Evolutionary conservation across 345 rosid genomes (phyloP), one percentile per base, ranked within the genome.

Genomic region (Sisymbrium irio): DNA sequence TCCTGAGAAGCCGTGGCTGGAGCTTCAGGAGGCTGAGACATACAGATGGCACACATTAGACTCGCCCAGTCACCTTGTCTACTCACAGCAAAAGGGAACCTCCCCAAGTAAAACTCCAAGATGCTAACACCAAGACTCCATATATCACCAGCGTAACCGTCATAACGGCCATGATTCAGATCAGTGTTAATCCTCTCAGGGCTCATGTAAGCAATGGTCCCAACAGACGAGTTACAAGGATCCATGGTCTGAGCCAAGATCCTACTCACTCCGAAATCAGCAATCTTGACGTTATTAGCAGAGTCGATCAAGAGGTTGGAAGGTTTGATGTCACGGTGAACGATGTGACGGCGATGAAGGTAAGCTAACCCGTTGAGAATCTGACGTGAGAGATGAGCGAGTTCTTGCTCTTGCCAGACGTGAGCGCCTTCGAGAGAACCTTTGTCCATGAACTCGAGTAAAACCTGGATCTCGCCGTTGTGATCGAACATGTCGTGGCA

Each of bases 111-210:
- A 30, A 95, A 92, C 77, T 95, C 98, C 65, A 95, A 71, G 25
- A 95, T 84, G 65, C 96, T 88, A 13, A 92, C 98, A 37, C 99
- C 99, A 4, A 92, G 78, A 32, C 97, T 88, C 99, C 99, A 95
- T 7, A 96, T 53, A 75, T 95, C 98, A 6, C 96, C 97, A 0
- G 95, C 93, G 72, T 71, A 89, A 0, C 88, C 97, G 30, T 91
- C 85, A 57, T 94, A 91, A 9, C 57, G 80, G 1, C 98, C 98
- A 4, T 92, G 89, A 68, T 95, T 95, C 81, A 87, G 58, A 65
- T 95, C 99, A 3, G 98, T 86, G 70, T 95, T 95, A 60, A 95
- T 95, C 82, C 97, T 74, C 77, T 95, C 99, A 0, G 99, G 99
- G 56, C 97, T 89, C 99, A 95, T 95, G 68, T 95, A 95, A 2